Conservation (phyloP, 139 green algal genomes). For the Asterochloris erici region DNA sequence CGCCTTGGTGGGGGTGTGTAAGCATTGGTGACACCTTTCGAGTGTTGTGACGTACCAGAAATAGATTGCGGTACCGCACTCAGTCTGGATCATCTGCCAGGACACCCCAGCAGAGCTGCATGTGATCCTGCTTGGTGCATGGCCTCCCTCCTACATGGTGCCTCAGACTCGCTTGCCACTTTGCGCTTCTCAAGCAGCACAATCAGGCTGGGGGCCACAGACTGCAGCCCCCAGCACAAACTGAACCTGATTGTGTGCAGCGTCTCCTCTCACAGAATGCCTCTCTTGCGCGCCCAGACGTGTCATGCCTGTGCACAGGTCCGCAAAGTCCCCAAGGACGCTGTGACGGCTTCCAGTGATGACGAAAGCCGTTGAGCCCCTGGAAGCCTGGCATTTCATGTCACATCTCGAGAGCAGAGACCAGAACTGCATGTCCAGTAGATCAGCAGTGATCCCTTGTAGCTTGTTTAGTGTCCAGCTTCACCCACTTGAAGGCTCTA, state of each 20-base stretch:
- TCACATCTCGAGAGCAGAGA: too few species aligned
- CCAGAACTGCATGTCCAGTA: too few species aligned
- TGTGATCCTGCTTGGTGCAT: background rate
- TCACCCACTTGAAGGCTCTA: too few species aligned
- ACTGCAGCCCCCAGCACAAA: background rate
- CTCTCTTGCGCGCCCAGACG: background rate
- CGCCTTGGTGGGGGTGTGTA: too few species aligned
- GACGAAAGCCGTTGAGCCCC: background rate
- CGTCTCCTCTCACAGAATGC: background rate
- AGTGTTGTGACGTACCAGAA: too few species aligned
- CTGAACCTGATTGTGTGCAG: background rate
- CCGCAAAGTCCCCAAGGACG: conserved; percentile 3
- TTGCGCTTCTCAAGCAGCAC: background rate
- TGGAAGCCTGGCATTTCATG: too few species aligned
- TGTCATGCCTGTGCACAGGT: background rate
- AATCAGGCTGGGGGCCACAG: background rate
- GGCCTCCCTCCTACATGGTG: too few species aligned
- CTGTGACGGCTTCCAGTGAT: background rate
- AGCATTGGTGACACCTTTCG: too few species aligned
- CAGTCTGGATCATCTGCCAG: background rate
- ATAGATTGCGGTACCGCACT: background rate
- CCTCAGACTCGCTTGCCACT: too few species aligned
- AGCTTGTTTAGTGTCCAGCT: too few species aligned
- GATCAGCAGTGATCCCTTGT: too few species aligned
- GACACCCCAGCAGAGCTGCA: background rate